These are phyloP conservation scores for Calonectria ilicicola DNA, from an alignment of 2,329 filamentous ascomycete genomes.

Conservation along the genomic window DNA sequence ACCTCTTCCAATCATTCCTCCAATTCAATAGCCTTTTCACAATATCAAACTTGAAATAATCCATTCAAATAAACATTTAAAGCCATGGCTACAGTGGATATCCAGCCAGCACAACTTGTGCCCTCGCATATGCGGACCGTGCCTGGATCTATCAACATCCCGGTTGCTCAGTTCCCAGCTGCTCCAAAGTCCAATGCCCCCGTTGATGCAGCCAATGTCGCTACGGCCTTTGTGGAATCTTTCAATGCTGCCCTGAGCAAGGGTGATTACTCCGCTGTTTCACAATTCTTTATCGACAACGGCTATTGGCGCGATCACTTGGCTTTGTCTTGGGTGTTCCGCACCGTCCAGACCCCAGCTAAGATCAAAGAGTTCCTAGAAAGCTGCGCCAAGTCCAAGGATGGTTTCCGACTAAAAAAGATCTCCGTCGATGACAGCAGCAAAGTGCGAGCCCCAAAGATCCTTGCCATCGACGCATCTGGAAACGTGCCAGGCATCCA, in stretches of 20 bases:
- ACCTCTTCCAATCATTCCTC: background rate
- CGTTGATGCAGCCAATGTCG: constrained; percentile 52
- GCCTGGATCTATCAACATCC: constrained; percentile 67
- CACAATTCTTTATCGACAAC: constrained; percentile 46
- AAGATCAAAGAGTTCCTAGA: constrained; percentile 55
- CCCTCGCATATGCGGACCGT: constrained; percentile 46
- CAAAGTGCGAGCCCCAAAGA: constrained; percentile 55
- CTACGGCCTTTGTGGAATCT: constrained; percentile 49
- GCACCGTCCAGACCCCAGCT: constrained; percentile 58
- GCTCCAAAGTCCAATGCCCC: constrained; percentile 38
- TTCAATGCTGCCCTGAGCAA: constrained; percentile 56
- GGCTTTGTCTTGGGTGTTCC: constrained; percentile 67
- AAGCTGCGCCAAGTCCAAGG: constrained; percentile 42
- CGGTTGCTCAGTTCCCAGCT: constrained; percentile 57
- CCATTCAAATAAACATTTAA: background rate
- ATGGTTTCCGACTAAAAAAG: constrained; percentile 55
- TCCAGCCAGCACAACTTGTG: constrained; percentile 28
- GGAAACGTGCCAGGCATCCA: constrained; percentile 65
- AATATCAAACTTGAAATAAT: constrained; percentile 33
- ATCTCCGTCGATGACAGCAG: constrained; percentile 61
- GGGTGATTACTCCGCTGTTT: constrained; percentile 49
- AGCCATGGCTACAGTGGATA: constrained; percentile 35
- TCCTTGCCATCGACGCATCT: constrained; percentile 60
- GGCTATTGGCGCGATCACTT: constrained; percentile 72
- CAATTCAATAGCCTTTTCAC: background rate